phyloP scores from a whole-genome alignment of 2,329 filamentous ascomycete genomes.

The Penicillium sp. region DNA sequence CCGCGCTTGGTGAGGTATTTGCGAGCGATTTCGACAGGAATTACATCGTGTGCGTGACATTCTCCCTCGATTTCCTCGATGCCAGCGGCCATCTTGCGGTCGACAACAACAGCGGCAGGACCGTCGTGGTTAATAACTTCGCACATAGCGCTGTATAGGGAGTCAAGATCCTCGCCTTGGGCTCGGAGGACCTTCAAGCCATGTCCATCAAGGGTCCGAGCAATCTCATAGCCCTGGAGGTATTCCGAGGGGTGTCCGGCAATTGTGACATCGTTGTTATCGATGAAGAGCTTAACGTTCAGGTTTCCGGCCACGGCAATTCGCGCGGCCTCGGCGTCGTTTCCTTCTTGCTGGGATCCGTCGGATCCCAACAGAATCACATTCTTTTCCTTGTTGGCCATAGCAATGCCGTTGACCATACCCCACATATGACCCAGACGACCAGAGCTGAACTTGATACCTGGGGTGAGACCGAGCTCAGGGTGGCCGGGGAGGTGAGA shows the following conservation, averaged over 20 bases:
- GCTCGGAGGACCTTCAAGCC: slow-evolving; percentile 37
- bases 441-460: slow-evolving; percentile 42
- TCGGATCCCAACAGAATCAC: slow-evolving; percentile 40
- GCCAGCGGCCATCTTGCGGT: slow-evolving; percentile 38
- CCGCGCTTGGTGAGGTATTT: slow-evolving; percentile 39
- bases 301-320: slow-evolving; percentile 38
- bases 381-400: slow-evolving; percentile 39
- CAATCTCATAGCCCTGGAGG: slow-evolving; percentile 37
- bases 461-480: slow-evolving; percentile 40
- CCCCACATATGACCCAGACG: slow-evolving; percentile 42
- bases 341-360: slow-evolving; percentile 43
- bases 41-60: slow-evolving; percentile 39
- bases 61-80: slow-evolving; percentile 38
- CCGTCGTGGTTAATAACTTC: slow-evolving; percentile 33
- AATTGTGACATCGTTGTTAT: slow-evolving; percentile 44
- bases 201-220: slow-evolving; percentile 35
- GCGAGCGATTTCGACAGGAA: slow-evolving; percentile 36
- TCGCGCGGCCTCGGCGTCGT: slow-evolving; percentile 41
- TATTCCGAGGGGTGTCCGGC: slow-evolving; percentile 42
- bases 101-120: slow-evolving; percentile 32
- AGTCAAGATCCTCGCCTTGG: slow-evolving; percentile 38
- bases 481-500: slow-evolving; percentile 43
- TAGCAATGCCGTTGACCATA: slow-evolving; percentile 39
- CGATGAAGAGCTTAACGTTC: slow-evolving; percentile 41
- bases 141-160: slow-evolving; percentile 34